Evolutionary conservation across 1,284 basidiomycete genomes (phyloP), one percentile per base, ranked within the genome.

Genomic region (Tilletia indica): DNA sequence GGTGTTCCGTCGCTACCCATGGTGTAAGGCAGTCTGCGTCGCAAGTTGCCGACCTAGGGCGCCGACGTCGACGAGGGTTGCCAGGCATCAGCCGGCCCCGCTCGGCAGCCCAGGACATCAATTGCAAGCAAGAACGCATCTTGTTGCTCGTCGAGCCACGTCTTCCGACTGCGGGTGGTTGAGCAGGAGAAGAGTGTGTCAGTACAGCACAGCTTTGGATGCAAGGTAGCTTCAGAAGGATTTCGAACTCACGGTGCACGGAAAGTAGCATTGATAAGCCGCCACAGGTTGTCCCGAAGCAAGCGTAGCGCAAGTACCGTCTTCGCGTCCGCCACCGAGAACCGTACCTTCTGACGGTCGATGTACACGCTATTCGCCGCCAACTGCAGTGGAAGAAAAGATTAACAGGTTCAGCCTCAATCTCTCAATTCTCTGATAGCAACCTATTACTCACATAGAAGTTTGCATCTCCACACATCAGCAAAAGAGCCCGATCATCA

Each of bases 381-480:
- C 49, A 93, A 86, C 92, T 96, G 79, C 11, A 39, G 25, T 54
- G 45, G 69, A 16, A 19, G 56, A 47, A 42, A 36, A 51, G 77
- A 67, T 76, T 66, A 11, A 49, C 38, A 56, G 8, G 25, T 0
- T 47, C 39, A 12, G 39, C 38, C 25, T 31, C 25, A 31, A 31
- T 31, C 25, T 31, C 25, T 14, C 47, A 49, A 34, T 21, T 14
- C 9, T 9, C 12, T 21, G 64, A 49, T 16, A 9, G 64, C 21
- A 31, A 31, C 25, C 25, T 4, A 51, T 34, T 8, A 74, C 86
- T 68, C 72, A 92, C 93, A 88, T 92, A 94, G 86, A 93, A 91
- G 75, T 99, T 96, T 14, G 89, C 87, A 77, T 98, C 97, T 1
- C 97, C 96, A 76, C 95, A 98, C 0, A 98, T 86, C 34, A 98